Base-by-base conservation (phyloP, 768 basidiomycete species). In the Termitomyces eurrhizus region DNA sequence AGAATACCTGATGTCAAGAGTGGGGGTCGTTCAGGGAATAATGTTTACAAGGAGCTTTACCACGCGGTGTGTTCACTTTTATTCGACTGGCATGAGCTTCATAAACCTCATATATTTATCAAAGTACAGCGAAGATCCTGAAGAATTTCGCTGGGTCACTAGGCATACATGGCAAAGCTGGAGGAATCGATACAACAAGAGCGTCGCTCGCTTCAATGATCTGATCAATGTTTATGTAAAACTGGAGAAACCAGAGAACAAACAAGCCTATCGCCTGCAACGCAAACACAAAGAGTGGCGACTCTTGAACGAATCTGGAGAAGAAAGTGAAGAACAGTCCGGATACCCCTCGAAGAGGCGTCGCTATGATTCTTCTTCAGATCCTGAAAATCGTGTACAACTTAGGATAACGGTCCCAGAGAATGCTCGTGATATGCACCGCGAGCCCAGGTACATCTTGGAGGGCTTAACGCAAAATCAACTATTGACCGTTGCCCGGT, bases 111-210 rank as follows among this genome's bases (percentile, higher is more conserved):
- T 44, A 11, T 44, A 4, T 9, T 18, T 13, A 21, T 44, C 42
- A n/a, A 60, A 72, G 70, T 64, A 61, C 8, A 50, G 62, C 1
- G 55, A 59, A 21, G 61, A 67, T 18, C 71, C 71, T 9, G 53
- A 67, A 1, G 64, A 67, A 24, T 75, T 69, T 56, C 52, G 41
- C 0, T 85, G 83, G 83, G 76, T 66, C 5, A 58, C 29, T 0
- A 70, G 76, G 8, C 83, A 85, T 67, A 66, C 80, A 6, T 71
- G 72, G 64, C 67, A 77, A 57, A 80, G 82, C 26, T 83, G 82
- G 81, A 73, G 76, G 32, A 73, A 80, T 50, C 74, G 77, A 14
- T 83, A 82, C 62, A 81, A 77, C 57, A 81, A 74, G 60, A 72
- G 77, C 26, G 56, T 56, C 36, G 57, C 48, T 0, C 48, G 59